Base-by-base conservation (phyloP, 192 early-diverging fungal genomes). In the Anaeromyces robustus region DNA sequence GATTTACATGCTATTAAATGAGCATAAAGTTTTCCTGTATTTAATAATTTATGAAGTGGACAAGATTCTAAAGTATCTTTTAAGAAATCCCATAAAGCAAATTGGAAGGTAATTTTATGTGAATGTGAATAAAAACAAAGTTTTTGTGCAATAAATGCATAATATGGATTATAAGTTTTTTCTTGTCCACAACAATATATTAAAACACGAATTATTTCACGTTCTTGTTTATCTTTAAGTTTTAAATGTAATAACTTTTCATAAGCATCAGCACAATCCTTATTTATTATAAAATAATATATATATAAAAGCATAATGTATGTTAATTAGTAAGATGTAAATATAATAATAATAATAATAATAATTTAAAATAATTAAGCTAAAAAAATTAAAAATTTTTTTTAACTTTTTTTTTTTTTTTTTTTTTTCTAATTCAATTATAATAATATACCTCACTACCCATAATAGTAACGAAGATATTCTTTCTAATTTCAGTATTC, bases 401-500 rank as follows among this genome's bases (percentile, higher is more conserved):
- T n/a, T n/a, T n/a, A n/a, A n/a, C n/a, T n/a, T n/a, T n/a, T n/a
- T n/a, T n/a, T n/a, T n/a, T n/a, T n/a, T n/a, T n/a, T n/a, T n/a
- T n/a, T n/a, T n/a, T n/a, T n/a, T n/a, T n/a, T n/a, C n/a, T n/a
- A n/a, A n/a, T n/a, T n/a, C n/a, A n/a, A n/a, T n/a, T n/a, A n/a
- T n/a, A n/a, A n/a, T n/a, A n/a, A n/a, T n/a, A n/a, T 84, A 92
- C 92, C 84, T 96, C 96, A 84, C 93, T 93, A 85, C 92, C 92
- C 92, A 98, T 95, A 34, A 98, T 85, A 12, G 92, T 90, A 26
- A 98, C 89, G 89, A 99, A 99, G 81, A 99, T 94, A 82, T 90
- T 94, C 80, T 94, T 85, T 30, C 97, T 89, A 29, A 98, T 88
- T 82, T 98, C 97, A 12, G 97, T 99, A 88, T 97, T 98, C 96